Evolutionary conservation across 495 filamentous ascomycete species (phyloP).

Genomic region (Xylaria intraflava): DNA sequence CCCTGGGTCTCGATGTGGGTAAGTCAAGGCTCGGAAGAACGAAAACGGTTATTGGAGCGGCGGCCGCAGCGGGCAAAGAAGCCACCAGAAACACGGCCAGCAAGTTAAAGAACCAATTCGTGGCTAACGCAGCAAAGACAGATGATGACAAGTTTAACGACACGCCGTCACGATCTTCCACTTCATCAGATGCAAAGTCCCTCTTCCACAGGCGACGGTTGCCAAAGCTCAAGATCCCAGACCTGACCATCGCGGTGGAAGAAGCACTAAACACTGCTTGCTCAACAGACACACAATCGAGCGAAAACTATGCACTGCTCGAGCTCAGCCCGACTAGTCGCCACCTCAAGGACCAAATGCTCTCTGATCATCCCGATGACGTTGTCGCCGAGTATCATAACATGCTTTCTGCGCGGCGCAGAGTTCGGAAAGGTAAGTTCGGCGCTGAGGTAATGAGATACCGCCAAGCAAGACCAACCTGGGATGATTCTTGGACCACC

Average conservation of each 20-base stretch:
- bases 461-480: neutral
- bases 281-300: slow-evolving; percentile 1
- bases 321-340: neutral
- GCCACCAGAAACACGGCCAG: neutral
- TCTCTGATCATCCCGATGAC: neutral
- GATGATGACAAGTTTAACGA: neutral
- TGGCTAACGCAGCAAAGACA: neutral
- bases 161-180: neutral
- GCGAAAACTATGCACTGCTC: neutral
- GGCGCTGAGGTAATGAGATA: neutral
- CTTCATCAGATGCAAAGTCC: neutral
- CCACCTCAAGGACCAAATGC: neutral
- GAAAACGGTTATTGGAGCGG: neutral
- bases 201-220: neutral
- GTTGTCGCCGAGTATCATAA: slow-evolving; percentile 5
- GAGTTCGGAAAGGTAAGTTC: slow-evolving; percentile 7
- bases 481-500: neutral
- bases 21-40: neutral
- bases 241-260: neutral
- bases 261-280: neutral
- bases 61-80: neutral
- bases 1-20: neutral
- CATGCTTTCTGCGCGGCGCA: slow-evolving; percentile 5
- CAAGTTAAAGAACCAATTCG: neutral
- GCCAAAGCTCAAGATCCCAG: slow-evolving; percentile 6